These are phyloP conservation scores for Oryza meyeriana DNA, from an alignment of 176 grass and related monocot genomes.

Conservation along the genomic window DNA sequence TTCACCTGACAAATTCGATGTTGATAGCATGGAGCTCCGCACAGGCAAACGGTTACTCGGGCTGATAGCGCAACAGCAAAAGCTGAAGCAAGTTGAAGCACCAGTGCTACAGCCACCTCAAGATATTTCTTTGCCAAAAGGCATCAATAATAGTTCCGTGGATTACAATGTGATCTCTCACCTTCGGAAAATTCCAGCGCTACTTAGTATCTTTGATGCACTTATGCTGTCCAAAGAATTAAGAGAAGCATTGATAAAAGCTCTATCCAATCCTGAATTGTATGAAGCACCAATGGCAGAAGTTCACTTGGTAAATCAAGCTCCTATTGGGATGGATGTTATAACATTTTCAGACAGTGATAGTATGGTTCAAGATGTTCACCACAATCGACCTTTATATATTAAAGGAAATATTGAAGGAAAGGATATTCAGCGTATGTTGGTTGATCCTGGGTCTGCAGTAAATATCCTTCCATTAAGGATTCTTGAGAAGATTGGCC, in stretches of 20 bases:
- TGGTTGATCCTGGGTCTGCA: neutral
- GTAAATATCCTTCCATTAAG: neutral
- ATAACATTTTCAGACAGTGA: neutral
- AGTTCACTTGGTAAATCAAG: neutral
- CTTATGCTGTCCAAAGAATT: neutral
- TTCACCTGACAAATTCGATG: no score
- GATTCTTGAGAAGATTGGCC: neutral
- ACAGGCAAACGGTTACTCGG: no score
- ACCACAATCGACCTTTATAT: conserved; percentile 1
- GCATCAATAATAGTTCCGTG: no score
- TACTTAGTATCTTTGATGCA: neutral
- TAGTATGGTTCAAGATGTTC: neutral
- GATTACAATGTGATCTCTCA: neutral
- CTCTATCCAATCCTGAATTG: neutral
- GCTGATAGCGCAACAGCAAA: no score
- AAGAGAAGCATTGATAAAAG: neutral
- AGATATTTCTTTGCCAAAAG: no score
- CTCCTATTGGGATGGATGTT: neutral
- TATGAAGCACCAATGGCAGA: neutral
- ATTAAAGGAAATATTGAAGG: neutral
- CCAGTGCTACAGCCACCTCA: no score
- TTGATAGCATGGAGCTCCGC: no score
- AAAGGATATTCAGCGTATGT: neutral
- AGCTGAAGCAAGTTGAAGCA: no score
- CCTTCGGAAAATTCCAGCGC: neutral